Base-by-base conservation (phyloP, 768 basidiomycete species). In the Cyathus striatus region DNA sequence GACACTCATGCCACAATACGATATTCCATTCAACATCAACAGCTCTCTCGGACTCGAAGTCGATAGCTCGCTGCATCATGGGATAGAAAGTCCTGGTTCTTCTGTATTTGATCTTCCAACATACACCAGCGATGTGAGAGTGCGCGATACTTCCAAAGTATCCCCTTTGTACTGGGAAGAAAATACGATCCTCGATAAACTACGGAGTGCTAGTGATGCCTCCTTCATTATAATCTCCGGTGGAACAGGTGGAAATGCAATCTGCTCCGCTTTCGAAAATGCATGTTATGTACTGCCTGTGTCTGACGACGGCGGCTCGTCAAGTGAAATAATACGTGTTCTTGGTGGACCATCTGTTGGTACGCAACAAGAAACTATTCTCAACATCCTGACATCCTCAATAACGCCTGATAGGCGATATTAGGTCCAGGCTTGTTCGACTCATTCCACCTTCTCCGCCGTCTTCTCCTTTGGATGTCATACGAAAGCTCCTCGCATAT, bases 221-320 rank as follows among this genome's bases (percentile, higher is more conserved):
- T 77, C 81, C 2, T 86, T 76, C 57, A 60, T 93, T 5, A 76
- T 96, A 39, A 77, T 97, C 42, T 93, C 90, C 39, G 93, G 93
- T 0, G 93, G 93, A n/a, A 92, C 92, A 24, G 93, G 93, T 32
- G 90, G 91, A 38, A 97, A 97, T 57, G 76, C 87, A 17, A 86
- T 97, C 50, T 92, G 90, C 51, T 70, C 86, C 30, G 90, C 91
- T 2, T 96, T 97, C 56, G 75, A 73, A 2, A 63, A 72, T 47
- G 82, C 87, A 18, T 84, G 80, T 55, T 91, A 93, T 55, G 83
- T 93, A 20, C 70, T 97, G 24, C 94, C 94, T 4, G 90, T 97
- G 23, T 94, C 91, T 5, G 94, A 97, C 57, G 92, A 97, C 59
- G 94, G 94, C 1, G 94, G 94, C 34, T 92, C 90, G 3, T 95